Evolutionary conservation across 495 filamentous ascomycete genomes (phyloP), one percentile per base, ranked within the genome.

Genomic region (Parmelia sp.): DNA sequence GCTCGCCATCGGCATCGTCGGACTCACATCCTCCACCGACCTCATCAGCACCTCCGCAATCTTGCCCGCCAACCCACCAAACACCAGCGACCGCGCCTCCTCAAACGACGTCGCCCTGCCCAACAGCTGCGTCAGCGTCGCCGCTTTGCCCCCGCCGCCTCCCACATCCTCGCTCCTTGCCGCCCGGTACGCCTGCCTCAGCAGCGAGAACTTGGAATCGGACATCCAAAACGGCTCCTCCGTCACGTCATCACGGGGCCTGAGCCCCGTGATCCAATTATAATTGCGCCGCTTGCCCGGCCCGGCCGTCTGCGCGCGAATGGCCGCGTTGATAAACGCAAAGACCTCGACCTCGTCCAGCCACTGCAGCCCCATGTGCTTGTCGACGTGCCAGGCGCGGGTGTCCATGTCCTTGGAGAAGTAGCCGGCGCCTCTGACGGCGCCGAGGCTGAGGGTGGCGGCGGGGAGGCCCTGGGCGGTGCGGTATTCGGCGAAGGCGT

Each of bases 21-120:
- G 14, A n/a, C 73, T 69, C 5, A 74, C 40, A 23, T 81, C 75
- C 2, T 74, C 73, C 15, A 70, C 65, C 17, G 71, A 63, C 39
- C 49, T 58, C 58, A 60, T 51, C 31, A 68, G 53, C 33, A 59
- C 44, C 2, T 57, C 37, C 1, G 62, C 42, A 14, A 68, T 27
- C 36, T 66, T 61, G 21, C 4, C 23, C 23, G 62, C 56, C n/a
- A 58, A 37, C 21, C 51, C 63, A 3, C 29, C 25, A n/a, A 44
- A 12, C 3, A 68, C 42, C 35, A 57, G 35, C n/a, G n/a, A 29
- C 4, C 19, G 35, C 12, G 44, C 39, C 1, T 49, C 42, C 78
- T 75, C 14, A 8, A 25, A 17, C 8, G 57, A 23, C 12, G 85
- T 82, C 1, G 82, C 83, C 5, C 40, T 9, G 2, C 7, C 68